A percentile compares a stretch with the other conserved stretches of the same genome.
Conservation (phyloP, 2,329 filamentous ascomycete genomes). For the Clarireedia sp. region DNA sequence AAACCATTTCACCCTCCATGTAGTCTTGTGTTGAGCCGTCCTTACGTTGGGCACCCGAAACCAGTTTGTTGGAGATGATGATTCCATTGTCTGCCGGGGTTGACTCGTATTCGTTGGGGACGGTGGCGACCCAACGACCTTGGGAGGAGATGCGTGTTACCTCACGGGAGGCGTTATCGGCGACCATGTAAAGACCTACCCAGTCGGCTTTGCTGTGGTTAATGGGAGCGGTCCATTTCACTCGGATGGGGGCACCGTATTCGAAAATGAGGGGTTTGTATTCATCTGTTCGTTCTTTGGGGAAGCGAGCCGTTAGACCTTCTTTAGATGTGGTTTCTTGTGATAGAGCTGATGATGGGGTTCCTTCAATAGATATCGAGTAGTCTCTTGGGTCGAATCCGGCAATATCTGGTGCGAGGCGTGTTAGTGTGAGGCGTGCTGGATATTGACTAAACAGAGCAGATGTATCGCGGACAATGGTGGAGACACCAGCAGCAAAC, state of each 20-base stretch:
- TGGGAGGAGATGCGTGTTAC: constrained; percentile 76
- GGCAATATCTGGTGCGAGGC: constrained; percentile 69
- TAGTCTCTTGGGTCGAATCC: constrained; percentile 77
- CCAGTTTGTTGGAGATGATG: constrained; percentile 55
- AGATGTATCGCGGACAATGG: constrained; percentile 79
- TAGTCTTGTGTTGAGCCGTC: constrained; percentile 48
- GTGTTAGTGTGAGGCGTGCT: constrained; percentile 73
- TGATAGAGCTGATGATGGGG: constrained; percentile 42
- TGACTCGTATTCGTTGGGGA: constrained; percentile 67
- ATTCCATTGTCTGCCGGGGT: constrained; percentile 70
- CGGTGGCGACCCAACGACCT: constrained; percentile 83
- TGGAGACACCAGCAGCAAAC: constrained; percentile 76
- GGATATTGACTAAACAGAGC: constrained; percentile 86
- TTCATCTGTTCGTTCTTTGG: constrained; percentile 50
- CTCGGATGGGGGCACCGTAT: constrained; percentile 82
- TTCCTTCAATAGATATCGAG: constrained; percentile 64
- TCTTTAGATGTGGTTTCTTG: constrained; percentile 59
- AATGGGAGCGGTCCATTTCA: constrained; percentile 82
- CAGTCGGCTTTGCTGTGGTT: constrained; percentile 89
- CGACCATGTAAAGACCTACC: constrained; percentile 94
- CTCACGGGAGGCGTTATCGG: constrained; percentile 82
- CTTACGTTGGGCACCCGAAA: constrained; percentile 36
- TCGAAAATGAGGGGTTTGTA: constrained; percentile 73
- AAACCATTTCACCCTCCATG: constrained; percentile 74
- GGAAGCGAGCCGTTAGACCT: constrained; percentile 59